Evolutionary conservation across 1,139 yeast species (phyloP).

Genomic region (Magnusiomyces magnusii): DNA sequence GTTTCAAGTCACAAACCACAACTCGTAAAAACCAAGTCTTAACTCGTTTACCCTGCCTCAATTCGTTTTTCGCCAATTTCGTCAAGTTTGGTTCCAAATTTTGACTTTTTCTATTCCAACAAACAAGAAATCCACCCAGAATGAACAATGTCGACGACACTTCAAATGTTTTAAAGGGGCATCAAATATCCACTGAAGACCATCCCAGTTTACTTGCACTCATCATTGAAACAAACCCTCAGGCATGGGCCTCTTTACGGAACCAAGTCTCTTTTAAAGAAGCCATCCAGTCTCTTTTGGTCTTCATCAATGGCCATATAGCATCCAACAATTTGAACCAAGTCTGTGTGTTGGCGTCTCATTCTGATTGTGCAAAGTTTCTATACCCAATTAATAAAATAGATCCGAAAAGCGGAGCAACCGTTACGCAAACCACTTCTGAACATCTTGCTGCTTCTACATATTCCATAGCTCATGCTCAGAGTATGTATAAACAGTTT

Average conservation of each 20-base stretch:
- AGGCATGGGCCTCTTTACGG: constrained; percentile 57
- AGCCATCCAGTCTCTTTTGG: constrained; percentile 53
- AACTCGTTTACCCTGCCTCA: too few relatives aligned
- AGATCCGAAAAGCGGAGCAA: constrained; percentile 23
- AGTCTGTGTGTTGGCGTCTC: constrained; percentile 76
- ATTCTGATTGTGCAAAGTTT: constrained; percentile 61
- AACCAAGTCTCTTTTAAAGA: constrained; percentile 44
- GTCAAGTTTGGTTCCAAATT: too few relatives aligned
- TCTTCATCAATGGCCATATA: constrained; percentile 77
- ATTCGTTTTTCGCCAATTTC: too few relatives aligned
- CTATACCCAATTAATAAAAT: constrained; percentile 48
- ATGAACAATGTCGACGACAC: constrained; percentile 39
- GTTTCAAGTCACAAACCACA: too few relatives aligned
- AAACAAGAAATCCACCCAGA: too few relatives aligned
- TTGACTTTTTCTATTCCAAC: too few relatives aligned
- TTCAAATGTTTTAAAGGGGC: constrained; percentile 27
- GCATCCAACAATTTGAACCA: constrained; percentile 78
- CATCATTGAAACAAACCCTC: constrained; percentile 70
- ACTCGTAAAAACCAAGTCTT: too few relatives aligned
- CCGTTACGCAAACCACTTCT: constrained; percentile 19
- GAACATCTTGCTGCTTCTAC: constrained; percentile 11
- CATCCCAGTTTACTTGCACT: constrained; percentile 77
- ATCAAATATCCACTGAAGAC: constrained; percentile 41
- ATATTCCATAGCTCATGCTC: constrained; percentile 25
- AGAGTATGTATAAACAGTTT: constrained; percentile 78